Conservation (phyloP, 306 rosid species). For the Neltuma alba region DNA sequence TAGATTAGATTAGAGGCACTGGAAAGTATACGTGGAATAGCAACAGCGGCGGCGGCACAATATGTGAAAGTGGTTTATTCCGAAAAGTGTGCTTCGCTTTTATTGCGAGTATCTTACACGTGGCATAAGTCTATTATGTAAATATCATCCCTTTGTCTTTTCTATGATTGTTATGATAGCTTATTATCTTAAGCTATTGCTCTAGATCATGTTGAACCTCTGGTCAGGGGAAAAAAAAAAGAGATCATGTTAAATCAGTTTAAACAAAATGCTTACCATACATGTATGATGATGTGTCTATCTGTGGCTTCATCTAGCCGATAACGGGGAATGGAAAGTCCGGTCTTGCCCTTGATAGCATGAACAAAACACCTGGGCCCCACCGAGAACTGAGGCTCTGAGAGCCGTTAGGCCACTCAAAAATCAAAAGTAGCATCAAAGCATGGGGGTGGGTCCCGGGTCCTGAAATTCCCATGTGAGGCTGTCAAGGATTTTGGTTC, state of each 20-base stretch:
- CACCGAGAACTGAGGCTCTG: conserved; percentile 24
- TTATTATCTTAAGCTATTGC: conserved; percentile 8
- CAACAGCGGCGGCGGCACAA: conserved; percentile 11
- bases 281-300: not conserved
- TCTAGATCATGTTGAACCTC: too few relatives aligned
- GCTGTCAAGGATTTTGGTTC: conserved; percentile 42
- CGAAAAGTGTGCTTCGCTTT: conserved; percentile 46
- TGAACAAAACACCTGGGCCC: conserved; percentile 30
- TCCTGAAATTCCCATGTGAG: conserved; percentile 49
- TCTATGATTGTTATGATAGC: not conserved
- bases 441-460: conserved; percentile 35
- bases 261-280: not conserved
- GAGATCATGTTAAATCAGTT: not conserved
- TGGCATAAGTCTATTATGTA: conserved; percentile 34
- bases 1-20: too few relatives aligned
- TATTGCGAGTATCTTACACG: conserved; percentile 47
- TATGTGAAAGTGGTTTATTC: conserved; percentile 34
- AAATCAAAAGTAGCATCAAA: conserved; percentile 14
- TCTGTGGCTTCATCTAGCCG: not conserved
- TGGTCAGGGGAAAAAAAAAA: too few relatives aligned
- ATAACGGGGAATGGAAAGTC: not conserved
- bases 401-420: conserved; percentile 30
- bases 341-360: conserved; percentile 32
- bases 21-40: conserved; percentile 9
- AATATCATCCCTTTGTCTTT: conserved; percentile 21